Evolutionary conservation across 1,284 basidiomycete species (phyloP), one percentile per base, ranked within the genome.

Genomic region (Tylopilus sp.): DNA sequence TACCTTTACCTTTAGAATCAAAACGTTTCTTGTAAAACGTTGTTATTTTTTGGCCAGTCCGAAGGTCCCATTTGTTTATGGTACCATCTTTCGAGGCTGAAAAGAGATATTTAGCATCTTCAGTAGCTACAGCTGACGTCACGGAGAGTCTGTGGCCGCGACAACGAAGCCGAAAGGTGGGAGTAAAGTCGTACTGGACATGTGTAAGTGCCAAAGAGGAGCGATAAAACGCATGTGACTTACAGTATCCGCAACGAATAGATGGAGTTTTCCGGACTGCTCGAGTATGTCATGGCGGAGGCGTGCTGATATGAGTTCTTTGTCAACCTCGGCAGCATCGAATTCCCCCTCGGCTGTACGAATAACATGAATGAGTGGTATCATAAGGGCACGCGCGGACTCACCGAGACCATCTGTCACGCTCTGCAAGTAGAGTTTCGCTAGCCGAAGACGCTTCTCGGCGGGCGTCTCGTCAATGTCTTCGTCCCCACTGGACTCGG

Each of bases 311-410:
- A 99, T 92, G 56, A 97, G 78, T 55, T 97, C 94, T 57, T 82
- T 80, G 73, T 98, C 95, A 41, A 96, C 84, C 56, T 95, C 92
- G 0, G 91, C 92, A 3, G 96, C 96, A 63, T 99, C 95, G 55
- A 86, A 92, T 53, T 93, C 91, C 28, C 85, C 89, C 28, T 91
- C 89, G 43, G 81, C 86, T 85, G 54, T 15, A 55, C 28, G 30
- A 25, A 12, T 19, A 26, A 30, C 23, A 48, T 50, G 37, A 62
- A 36, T 6, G 8, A 23, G 7, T 5, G 16, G 19, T 19, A 37
- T 21, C 6, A 11, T 21, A 37, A 4, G 35, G 6, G 25, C 41
- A 35, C 5, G n/a, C 39, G 30, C 6, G 41, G 3, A 74, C 84
- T 66, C 59, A 88, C 89, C 87, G 46, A 90, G 69, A 16, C 76